Conservation (phyloP, 2,329 filamentous ascomycete genomes). For the Clonostachys rosea region DNA sequence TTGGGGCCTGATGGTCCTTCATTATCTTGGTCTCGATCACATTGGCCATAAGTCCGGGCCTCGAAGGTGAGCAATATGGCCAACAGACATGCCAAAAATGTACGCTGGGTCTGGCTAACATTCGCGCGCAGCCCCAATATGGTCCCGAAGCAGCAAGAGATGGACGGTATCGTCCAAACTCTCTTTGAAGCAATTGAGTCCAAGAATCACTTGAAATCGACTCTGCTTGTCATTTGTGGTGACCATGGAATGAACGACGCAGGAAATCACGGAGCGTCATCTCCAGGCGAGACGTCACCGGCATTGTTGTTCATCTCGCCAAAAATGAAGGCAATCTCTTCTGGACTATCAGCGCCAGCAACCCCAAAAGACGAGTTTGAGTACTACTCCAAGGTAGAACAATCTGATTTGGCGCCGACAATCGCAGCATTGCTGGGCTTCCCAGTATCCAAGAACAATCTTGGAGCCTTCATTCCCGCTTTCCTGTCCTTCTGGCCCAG, state of each 20-base stretch:
- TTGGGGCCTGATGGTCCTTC: slow-evolving; percentile 91
- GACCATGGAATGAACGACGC: slow-evolving; percentile 99
- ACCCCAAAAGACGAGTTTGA: slow-evolving; percentile 65
- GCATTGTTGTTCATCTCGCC: slow-evolving; percentile 89
- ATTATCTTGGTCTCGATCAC: slow-evolving; percentile 93
- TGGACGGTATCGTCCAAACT: slow-evolving; percentile 76
- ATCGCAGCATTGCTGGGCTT: slow-evolving; percentile 83
- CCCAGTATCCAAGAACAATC: slow-evolving; percentile 82
- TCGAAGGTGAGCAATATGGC: slow-evolving; percentile 49
- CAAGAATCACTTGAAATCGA: slow-evolving; percentile 66
- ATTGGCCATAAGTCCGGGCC: slow-evolving; percentile 97
- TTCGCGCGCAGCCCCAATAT: slow-evolving; percentile 66
- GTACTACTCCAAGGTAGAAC: slow-evolving; percentile 82
- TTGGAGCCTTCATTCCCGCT: slow-evolving; percentile 79
- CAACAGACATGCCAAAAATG: not conserved
- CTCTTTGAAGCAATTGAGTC: slow-evolving; percentile 75
- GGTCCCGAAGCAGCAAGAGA: slow-evolving; percentile 88
- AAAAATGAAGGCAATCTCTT: slow-evolving; percentile 59
- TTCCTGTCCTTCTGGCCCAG: slow-evolving; percentile 71
- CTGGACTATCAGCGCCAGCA: slow-evolving; percentile 43
- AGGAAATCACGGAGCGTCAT: slow-evolving; percentile 93
- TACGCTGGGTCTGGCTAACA: slow-evolving; percentile 2
- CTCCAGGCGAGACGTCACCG: slow-evolving; percentile 88
- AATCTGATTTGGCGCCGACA: slow-evolving; percentile 90
- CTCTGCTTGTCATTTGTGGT: slow-evolving; percentile 80